A percentile compares a stretch with the other conserved stretches of the same genome.
These are phyloP conservation scores for Serendipita vermifera DNA, from an alignment of 768 basidiomycete species.

Conservation along the genomic window DNA sequence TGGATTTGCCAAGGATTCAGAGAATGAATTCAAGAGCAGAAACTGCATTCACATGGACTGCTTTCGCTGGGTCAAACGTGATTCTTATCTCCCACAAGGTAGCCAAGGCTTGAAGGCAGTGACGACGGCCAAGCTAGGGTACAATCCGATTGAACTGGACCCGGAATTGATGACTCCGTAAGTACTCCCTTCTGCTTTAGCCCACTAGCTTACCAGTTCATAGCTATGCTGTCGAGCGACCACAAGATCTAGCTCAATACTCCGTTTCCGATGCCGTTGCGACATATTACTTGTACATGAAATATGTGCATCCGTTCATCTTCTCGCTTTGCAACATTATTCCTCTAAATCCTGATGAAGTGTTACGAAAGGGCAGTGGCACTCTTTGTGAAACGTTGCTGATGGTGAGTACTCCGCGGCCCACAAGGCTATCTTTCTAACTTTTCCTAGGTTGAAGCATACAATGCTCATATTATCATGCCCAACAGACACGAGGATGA, in stretches of 20 bases:
- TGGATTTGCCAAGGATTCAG: conserved; percentile 80
- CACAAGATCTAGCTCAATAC: conserved; percentile 88
- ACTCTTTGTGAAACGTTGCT: conserved; percentile 94
- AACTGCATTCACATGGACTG: conserved; percentile 97
- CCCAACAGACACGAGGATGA: conserved; percentile 93
- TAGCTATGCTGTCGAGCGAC: conserved; percentile 93
- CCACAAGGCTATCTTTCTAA: not conserved
- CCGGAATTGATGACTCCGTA: conserved; percentile 99
- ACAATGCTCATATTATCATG: conserved; percentile 84
- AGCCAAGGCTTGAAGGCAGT: conserved; percentile 98
- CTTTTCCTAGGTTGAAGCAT: conserved; percentile 76
- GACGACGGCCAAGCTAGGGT: conserved; percentile 89
- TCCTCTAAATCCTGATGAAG: conserved; percentile 91
- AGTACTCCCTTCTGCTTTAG: conserved; percentile 23
- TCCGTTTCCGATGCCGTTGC: conserved; percentile 99
- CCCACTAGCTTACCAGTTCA: not conserved
- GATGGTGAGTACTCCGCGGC: conserved; percentile 53
- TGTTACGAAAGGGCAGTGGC: conserved; percentile 87
- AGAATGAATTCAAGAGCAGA: conserved; percentile 90
- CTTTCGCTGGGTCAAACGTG: conserved; percentile 98
- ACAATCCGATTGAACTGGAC: conserved; percentile 92
- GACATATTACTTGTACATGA: conserved; percentile 99
- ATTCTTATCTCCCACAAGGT: conserved; percentile 96
- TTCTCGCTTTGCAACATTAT: conserved; percentile 99
- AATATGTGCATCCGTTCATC: conserved; percentile 99